Evolutionary conservation across 2,329 filamentous ascomycete species (phyloP).

Genomic region (Cadophora malorum): DNA sequence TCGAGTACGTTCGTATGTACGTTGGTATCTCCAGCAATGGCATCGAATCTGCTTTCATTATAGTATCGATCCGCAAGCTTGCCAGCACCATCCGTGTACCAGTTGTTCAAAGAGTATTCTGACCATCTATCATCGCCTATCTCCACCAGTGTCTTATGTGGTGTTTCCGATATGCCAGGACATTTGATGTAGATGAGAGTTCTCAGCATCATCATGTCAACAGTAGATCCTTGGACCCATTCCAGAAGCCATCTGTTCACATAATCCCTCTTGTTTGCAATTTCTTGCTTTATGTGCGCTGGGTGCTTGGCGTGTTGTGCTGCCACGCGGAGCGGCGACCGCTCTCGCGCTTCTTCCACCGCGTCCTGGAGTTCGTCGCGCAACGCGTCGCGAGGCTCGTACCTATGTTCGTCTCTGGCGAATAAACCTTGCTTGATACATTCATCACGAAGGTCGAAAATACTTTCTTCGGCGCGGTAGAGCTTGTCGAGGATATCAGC

Average conservation of each 20-base stretch:
- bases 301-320: constrained; percentile 17
- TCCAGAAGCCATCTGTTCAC: constrained; percentile 38
- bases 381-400: constrained; percentile 34
- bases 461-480: constrained; percentile 29
- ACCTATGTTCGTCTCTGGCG: constrained; percentile 31
- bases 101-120: constrained; percentile 30
- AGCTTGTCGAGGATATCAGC: constrained; percentile 30
- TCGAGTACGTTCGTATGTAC: constrained; percentile 19
- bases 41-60: constrained; percentile 32
- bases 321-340: constrained; percentile 34
- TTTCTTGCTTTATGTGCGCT: constrained; percentile 20
- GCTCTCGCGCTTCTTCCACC: constrained; percentile 33
- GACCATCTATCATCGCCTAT: constrained; percentile 35
- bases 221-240: constrained; percentile 34
- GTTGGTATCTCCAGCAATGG: constrained; percentile 29
- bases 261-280: not conserved
- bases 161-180: constrained; percentile 7
- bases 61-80: constrained; percentile 24
- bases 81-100: constrained; percentile 34
- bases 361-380: constrained; percentile 37
- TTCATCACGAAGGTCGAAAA: constrained; percentile 32
- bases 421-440: constrained; percentile 36
- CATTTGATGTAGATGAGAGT: constrained; percentile 30
- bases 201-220: constrained; percentile 31
- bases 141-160: constrained; percentile 14